A percentile compares a stretch with the other conserved stretches of the same genome.
Evolutionary conservation across 768 basidiomycete genomes (phyloP).

Genomic region (Rhizopogon sp.): DNA sequence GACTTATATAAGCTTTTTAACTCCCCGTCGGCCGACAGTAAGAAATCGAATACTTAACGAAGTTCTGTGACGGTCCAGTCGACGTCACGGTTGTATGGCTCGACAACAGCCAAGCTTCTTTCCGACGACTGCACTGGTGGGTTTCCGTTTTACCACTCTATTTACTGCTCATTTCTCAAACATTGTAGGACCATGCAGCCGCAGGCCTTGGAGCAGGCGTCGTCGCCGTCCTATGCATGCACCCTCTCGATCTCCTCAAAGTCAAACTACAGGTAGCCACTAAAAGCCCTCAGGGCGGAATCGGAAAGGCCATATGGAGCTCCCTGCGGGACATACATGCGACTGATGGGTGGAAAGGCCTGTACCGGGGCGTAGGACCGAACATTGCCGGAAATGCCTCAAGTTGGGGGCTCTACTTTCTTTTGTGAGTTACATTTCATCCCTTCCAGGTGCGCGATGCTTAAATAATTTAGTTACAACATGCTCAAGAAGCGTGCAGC

Average conservation of each 20-base stretch:
- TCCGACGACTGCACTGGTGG: constrained; percentile 30
- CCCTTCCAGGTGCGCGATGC: not conserved
- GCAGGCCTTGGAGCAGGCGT: constrained; percentile 93
- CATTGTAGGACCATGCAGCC: constrained; percentile 82
- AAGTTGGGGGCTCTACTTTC: constrained; percentile 97
- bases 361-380: constrained; percentile 86
- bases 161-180: not conserved
- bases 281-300: constrained; percentile 48
- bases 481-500: constrained; percentile 83
- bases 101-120: constrained; percentile 37
- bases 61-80: not conserved
- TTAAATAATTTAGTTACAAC: constrained; percentile 63
- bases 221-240: constrained; percentile 91
- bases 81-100: constrained; percentile 17
- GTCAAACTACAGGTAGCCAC: constrained; percentile 90
- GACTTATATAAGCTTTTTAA: too few species aligned
- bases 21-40: too few species aligned
- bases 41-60: too few species aligned
- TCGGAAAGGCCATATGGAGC: constrained; percentile 72
- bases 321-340: constrained; percentile 70
- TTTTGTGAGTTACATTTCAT: constrained; percentile 65
- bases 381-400: constrained; percentile 94
- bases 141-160: not conserved
- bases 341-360: constrained; percentile 73
- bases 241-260: constrained; percentile 95